phyloP scores from a whole-genome alignment of 306 rosid genomes.

The Elaeagnus macrophylla region DNA sequence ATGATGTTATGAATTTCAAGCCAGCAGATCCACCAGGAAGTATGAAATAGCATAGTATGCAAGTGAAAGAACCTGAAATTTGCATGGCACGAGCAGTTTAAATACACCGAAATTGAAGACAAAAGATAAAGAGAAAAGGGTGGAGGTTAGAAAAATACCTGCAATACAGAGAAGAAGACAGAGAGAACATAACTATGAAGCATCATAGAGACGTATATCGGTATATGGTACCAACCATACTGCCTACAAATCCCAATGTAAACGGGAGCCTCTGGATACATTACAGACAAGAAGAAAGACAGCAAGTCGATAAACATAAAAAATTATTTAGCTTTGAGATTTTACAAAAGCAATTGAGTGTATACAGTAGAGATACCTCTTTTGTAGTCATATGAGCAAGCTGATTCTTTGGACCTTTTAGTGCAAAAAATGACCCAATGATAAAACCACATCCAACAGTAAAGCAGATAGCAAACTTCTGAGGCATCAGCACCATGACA shows the following conservation, averaged over 20 bases:
- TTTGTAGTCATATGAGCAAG: constrained; percentile 66
- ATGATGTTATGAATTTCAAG: constrained; percentile 66
- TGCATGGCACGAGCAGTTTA: constrained; percentile 20
- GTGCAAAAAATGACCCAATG: constrained; percentile 77
- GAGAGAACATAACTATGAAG: constrained; percentile 85
- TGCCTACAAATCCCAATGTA: constrained; percentile 65
- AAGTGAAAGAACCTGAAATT: constrained; percentile 70
- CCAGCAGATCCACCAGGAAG: constrained; percentile 89
- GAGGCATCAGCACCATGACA: constrained; percentile 84
- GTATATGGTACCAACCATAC: constrained; percentile 82
- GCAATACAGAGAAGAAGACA: constrained; percentile 78
- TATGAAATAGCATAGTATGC: constrained; percentile 76
- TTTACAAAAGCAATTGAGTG: constrained; percentile 7
- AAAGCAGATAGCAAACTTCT: constrained; percentile 87
- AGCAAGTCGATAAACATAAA: neutral
- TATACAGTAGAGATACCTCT: constrained; percentile 49
- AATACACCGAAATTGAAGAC: neutral
- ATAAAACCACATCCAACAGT: constrained; percentile 85
- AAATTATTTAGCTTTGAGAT: neutral
- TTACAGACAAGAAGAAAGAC: constrained; percentile 9
- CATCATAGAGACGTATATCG: constrained; percentile 90
- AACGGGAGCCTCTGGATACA: constrained; percentile 80
- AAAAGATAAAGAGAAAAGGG: constrained; percentile 7
- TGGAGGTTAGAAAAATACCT: constrained; percentile 42
- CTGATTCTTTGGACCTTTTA: constrained; percentile 80